phyloP scores from a whole-genome alignment of 805 yeast species.

The Nakazawaea wickerhamii region DNA sequence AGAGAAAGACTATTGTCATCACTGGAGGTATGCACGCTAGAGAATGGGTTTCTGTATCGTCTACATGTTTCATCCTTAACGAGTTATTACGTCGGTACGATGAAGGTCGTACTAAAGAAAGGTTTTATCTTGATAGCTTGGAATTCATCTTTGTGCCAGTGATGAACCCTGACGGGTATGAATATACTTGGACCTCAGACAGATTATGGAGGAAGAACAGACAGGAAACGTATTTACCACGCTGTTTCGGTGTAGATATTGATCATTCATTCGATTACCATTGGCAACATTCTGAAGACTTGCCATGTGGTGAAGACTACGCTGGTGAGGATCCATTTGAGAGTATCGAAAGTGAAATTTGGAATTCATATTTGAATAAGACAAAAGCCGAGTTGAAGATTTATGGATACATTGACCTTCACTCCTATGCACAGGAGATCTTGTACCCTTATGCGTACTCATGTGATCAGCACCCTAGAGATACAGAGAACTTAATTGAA shows the following conservation, averaged over 20 bases:
- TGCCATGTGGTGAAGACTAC: conserved; percentile 81
- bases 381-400: conserved; percentile 53
- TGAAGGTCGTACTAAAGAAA: conserved; percentile 31
- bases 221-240: conserved; percentile 61
- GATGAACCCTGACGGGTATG: conserved; percentile 89
- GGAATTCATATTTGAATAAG: conserved; percentile 41
- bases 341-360: conserved; percentile 49
- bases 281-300: conserved; percentile 55
- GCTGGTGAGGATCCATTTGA: conserved; percentile 72
- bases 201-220: conserved; percentile 87
- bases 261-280: conserved; percentile 80
- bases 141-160: conserved; percentile 80
- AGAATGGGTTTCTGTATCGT: conserved; percentile 79
- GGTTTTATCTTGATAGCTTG: conserved; percentile 45
- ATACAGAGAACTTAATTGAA: conserved; percentile 74
- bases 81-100: conserved; percentile 45
- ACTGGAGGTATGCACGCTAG: conserved; percentile 87
- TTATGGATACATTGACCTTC: conserved; percentile 76
- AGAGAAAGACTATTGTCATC: conserved; percentile 59
- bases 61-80: conserved; percentile 54
- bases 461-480: conserved; percentile 69
- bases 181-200: conserved; percentile 72
- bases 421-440: conserved; percentile 80
- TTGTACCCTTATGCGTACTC: conserved; percentile 80
- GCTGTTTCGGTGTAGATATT: conserved; percentile 79